A percentile compares a stretch with the other conserved stretches of the same genome.
Evolutionary conservation across 345 rosid species (phyloP).

Genomic region (Arabidopsis arenosa): DNA sequence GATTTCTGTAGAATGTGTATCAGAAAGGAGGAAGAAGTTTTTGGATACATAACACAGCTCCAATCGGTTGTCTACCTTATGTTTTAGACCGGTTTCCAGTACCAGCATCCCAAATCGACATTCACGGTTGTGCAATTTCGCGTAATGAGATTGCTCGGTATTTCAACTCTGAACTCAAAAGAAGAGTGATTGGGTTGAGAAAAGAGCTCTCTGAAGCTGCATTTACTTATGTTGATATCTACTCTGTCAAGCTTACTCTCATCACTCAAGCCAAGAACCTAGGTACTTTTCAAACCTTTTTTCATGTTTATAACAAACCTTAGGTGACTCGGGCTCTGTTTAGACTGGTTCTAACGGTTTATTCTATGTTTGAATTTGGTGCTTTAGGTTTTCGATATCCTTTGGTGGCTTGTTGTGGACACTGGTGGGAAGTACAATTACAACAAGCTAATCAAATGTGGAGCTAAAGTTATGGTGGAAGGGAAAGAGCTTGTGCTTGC

Average conservation of each 20-base stretch:
- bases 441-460: slow-evolving; percentile 54
- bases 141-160: slow-evolving; percentile 66
- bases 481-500: slow-evolving; percentile 56
- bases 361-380: not conserved
- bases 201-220: slow-evolving; percentile 60
- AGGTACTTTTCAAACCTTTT: slow-evolving; percentile 42
- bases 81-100: slow-evolving; percentile 54
- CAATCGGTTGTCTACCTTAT: slow-evolving; percentile 72
- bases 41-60: slow-evolving; percentile 85
- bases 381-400: slow-evolving; percentile 57
- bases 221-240: slow-evolving; percentile 68
- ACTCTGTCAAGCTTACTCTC: slow-evolving; percentile 61
- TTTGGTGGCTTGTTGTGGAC: slow-evolving; percentile 69
- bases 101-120: slow-evolving; percentile 49
- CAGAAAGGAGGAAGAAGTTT: slow-evolving; percentile 58
- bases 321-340: slow-evolving; percentile 1
- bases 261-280: slow-evolving; percentile 55
- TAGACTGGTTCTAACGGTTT: slow-evolving; percentile 26
- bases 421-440: slow-evolving; percentile 76
- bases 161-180: slow-evolving; percentile 55
- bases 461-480: slow-evolving; percentile 48
- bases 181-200: slow-evolving; percentile 50
- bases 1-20: slow-evolving; percentile 49
- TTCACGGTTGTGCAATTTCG: slow-evolving; percentile 64
- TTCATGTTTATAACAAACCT: not conserved